These are phyloP conservation scores for Fomitopsis palustris DNA, from an alignment of 1,284 basidiomycete genomes.

Conservation along the genomic window DNA sequence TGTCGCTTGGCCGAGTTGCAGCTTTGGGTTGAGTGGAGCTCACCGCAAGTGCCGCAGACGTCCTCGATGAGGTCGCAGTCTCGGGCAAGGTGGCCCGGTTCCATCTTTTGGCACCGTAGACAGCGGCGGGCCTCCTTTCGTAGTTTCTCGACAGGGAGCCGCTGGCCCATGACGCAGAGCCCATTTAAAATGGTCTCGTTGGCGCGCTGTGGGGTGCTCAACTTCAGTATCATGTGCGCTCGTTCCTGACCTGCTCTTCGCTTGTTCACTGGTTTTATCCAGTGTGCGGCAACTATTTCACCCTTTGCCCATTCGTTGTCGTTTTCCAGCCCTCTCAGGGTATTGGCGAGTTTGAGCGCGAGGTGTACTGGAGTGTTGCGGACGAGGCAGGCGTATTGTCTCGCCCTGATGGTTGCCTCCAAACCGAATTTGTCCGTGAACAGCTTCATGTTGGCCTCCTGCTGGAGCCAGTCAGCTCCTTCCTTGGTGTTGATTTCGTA, in stretches of 20 bases:
- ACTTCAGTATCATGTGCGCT: background rate
- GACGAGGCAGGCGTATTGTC: background rate
- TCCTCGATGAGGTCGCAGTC: background rate
- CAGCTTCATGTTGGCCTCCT: background rate
- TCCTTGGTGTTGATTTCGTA: background rate
- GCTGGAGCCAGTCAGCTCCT: background rate
- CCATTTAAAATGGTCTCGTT: constrained; percentile 1
- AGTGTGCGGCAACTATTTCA: background rate
- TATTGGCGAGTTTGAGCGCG: background rate
- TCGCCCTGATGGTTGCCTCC: background rate
- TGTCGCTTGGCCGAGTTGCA: background rate
- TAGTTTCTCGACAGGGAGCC: background rate
- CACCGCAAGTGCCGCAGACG: constrained; percentile 7
- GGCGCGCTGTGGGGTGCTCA: background rate
- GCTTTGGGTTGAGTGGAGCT: background rate
- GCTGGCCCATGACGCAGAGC: background rate
- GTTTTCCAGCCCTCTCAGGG: background rate
- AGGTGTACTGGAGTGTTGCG: background rate
- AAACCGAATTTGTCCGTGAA: background rate
- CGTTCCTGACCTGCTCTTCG: background rate
- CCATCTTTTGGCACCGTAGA: constrained; percentile 7
- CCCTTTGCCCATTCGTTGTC: background rate
- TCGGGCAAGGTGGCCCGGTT: constrained; percentile 2
- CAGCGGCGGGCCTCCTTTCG: constrained; percentile 9
- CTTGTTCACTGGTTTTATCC: background rate